Evolutionary conservation across 2,329 filamentous ascomycete species (phyloP), one percentile per base, ranked within the genome.

Genomic region (Xylariaceae sp.): DNA sequence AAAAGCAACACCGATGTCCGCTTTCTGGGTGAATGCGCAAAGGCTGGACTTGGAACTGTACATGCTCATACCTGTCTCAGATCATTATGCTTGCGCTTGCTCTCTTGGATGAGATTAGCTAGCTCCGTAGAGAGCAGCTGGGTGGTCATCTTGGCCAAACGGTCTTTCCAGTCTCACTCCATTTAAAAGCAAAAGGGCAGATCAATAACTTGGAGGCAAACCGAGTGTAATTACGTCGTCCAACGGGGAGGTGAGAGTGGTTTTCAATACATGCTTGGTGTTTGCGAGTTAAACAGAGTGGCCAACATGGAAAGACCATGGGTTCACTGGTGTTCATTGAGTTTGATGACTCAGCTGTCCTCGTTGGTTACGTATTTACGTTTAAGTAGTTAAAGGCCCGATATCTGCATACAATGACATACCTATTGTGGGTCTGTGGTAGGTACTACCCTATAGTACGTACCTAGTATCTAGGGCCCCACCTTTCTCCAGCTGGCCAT

Each of bases 21-120:
- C 12, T 4, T 31, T 9, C 31, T 32, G 7, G 12, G 8, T 4
- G 27, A 2, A 31, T 9, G 26, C n/a, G 34, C 12, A 11, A 9
- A 41, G 7, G 47, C 19, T 2, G 31, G 26, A 27, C 12, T 35
- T 50, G 4, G 37, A 27, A 54, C 71, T 8, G 2, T 37, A 11
- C 8, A 19, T 19, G 19, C 19, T 19, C 80, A 65, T 74, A 87
- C 88, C 80, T 88, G 88, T 76, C 88, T 85, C 51, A 99, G 79
- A 66, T 97, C 94, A 64, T 87, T 84, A 72, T 96, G 87, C 74
- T 95, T 97, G 67, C 92, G 84, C 74, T 95, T 97, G 70, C 91
- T 94, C 76, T 99, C 94, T 72, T 95, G 89, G 66, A 96, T 87
- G 70, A 96, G 83, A 74, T 89, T 95, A 67, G 87, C 83, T 71